phyloP scores from a whole-genome alignment of 768 basidiomycete species.

The Fistulinella prunicolor region DNA sequence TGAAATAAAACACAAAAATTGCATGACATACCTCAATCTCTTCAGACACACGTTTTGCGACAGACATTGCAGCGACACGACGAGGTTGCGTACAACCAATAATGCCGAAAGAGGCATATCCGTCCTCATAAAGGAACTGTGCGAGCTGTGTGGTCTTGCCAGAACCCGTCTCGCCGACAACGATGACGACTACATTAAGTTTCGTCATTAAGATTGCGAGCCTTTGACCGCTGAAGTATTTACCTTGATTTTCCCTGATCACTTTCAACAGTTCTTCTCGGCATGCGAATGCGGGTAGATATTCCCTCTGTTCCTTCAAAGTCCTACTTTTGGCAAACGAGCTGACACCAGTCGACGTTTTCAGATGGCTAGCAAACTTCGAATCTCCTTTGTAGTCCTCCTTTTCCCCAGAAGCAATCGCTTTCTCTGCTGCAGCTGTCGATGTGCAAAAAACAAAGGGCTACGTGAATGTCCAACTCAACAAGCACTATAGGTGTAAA shows the following conservation, averaged over 20 bases:
- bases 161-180: slow-evolving; percentile 99
- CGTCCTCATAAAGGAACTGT: slow-evolving; percentile 96
- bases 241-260: slow-evolving; percentile 94
- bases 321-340: slow-evolving; percentile 79
- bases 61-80: slow-evolving; percentile 99
- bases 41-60: slow-evolving; percentile 99
- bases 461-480: slow-evolving; percentile 82
- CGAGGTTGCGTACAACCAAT: slow-evolving; percentile 98
- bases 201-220: neutral
- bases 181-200: slow-evolving; percentile 67
- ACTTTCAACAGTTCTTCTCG: slow-evolving; percentile 87
- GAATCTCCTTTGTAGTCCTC: slow-evolving; percentile 90
- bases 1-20: neutral
- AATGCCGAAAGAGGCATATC: slow-evolving; percentile 85
- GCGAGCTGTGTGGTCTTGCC: slow-evolving; percentile 97
- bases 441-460: slow-evolving; percentile 33
- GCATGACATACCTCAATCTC: slow-evolving; percentile 84
- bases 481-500: slow-evolving; percentile 27
- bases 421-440: slow-evolving; percentile 53
- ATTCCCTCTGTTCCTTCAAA: slow-evolving; percentile 93
- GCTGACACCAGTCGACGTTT: slow-evolving; percentile 72
- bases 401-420: slow-evolving; percentile 47
- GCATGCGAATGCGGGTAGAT: slow-evolving; percentile 95
- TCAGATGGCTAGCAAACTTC: slow-evolving; percentile 95
- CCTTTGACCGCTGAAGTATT: slow-evolving; percentile 1